Evolutionary conservation across 108 stramenopile species (phyloP).

Genomic region (Bacterosira constricta): DNA sequence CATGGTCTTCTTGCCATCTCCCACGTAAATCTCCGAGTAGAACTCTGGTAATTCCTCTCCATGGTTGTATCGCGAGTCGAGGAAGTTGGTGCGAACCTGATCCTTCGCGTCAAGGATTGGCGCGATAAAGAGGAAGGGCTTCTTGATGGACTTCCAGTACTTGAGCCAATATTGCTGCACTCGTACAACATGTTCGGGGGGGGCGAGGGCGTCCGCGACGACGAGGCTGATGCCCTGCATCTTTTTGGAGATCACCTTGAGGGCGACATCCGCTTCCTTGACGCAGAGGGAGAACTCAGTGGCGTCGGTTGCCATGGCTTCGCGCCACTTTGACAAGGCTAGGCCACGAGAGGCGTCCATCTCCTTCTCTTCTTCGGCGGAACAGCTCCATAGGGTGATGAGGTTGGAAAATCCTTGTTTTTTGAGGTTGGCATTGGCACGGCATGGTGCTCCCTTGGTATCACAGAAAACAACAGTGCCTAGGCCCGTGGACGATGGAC

Average conservation of each 20-base stretch:
- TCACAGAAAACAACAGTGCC: slow-evolving; percentile 39
- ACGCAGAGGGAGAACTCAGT: slow-evolving; percentile 38
- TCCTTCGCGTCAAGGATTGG: slow-evolving; percentile 37
- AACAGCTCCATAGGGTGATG: slow-evolving; percentile 40
- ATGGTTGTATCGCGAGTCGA: slow-evolving; percentile 47
- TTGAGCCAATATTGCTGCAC: slow-evolving; percentile 41
- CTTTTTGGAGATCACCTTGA: slow-evolving; percentile 33
- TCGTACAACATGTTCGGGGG: slow-evolving; percentile 21
- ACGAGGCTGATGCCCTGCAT: slow-evolving; percentile 37
- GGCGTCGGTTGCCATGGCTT: slow-evolving; percentile 6
- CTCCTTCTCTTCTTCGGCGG: slow-evolving; percentile 22
- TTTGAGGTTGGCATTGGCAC: slow-evolving; percentile 30
- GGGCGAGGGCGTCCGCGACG: slow-evolving; percentile 45
- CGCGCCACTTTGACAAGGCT: slow-evolving; percentile 38
- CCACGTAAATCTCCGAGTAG: slow-evolving; percentile 46
- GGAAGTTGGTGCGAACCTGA: slow-evolving; percentile 27
- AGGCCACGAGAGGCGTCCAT: slow-evolving; percentile 25
- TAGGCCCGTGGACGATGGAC: slow-evolving; percentile 2
- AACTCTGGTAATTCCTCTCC: slow-evolving; percentile 38
- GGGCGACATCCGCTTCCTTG: slow-evolving; percentile 32
- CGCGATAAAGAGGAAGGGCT: slow-evolving; percentile 36
- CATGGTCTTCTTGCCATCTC: slow-evolving; percentile 48
- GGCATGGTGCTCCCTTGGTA: slow-evolving; percentile 24
- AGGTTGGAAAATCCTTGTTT: slow-evolving; percentile 32
- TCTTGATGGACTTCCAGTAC: slow-evolving; percentile 36